phyloP scores from a whole-genome alignment of 805 yeast species.

The Metschnikowia cerradonensis region DNA sequence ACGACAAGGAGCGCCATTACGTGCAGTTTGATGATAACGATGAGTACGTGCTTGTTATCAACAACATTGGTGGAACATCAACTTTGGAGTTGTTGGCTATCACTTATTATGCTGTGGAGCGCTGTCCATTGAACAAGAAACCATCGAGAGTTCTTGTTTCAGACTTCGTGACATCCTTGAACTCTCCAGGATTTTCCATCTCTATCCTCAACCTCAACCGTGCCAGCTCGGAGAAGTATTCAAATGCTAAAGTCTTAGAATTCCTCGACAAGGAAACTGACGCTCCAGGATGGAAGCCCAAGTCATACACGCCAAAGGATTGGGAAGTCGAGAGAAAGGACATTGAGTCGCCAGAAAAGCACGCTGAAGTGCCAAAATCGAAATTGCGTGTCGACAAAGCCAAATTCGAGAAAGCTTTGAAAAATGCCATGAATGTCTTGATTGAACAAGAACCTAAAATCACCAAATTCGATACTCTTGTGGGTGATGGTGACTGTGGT shows the following conservation, averaged over 20 bases:
- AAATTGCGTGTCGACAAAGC: conserved; percentile 26
- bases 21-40: conserved; percentile 65
- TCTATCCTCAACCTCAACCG: conserved; percentile 70
- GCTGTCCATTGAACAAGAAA: conserved; percentile 48
- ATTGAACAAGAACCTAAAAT: conserved; percentile 64
- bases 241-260: conserved; percentile 33
- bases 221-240: conserved; percentile 14
- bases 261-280: conserved; percentile 68
- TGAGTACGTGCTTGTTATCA: conserved; percentile 66
- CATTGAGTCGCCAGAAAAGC: conserved; percentile 25
- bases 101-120: conserved; percentile 52
- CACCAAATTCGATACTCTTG: conserved; percentile 79
- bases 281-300: conserved; percentile 79
- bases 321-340: conserved; percentile 28
- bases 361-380: conserved; percentile 23
- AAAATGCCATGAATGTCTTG: conserved; percentile 35
- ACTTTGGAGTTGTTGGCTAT: conserved; percentile 73
- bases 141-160: conserved; percentile 75
- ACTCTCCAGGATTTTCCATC: conserved; percentile 88
- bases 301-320: conserved; percentile 25
- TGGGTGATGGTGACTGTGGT: conserved; percentile 98
- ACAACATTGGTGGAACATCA: conserved; percentile 89
- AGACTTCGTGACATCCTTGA: conserved; percentile 81
- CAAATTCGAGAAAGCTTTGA: conserved; percentile 50
- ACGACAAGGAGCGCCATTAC: conserved; percentile 75